Conservation (phyloP, 2,329 filamentous ascomycete genomes). For the Bisporella sp. region DNA sequence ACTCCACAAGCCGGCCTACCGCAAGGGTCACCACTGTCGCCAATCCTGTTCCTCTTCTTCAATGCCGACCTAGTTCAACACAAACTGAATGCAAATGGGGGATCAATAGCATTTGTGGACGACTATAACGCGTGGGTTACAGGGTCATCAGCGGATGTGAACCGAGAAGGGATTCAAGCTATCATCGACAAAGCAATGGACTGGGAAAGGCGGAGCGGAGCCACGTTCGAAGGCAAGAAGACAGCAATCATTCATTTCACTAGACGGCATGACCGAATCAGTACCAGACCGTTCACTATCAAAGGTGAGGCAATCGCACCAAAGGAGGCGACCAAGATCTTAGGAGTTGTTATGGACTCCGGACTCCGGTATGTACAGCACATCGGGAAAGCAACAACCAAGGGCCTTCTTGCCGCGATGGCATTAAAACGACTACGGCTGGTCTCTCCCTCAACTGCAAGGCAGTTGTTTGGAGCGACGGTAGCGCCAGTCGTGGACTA, state of each 20-base stretch:
- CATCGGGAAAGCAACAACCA: conserved; percentile 17
- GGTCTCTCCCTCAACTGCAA: conserved; percentile 16
- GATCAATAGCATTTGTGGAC: neutral
- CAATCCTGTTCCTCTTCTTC: neutral
- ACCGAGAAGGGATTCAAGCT: neutral
- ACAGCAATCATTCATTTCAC: conserved; percentile 19
- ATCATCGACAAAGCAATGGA: neutral
- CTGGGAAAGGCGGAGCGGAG: neutral
- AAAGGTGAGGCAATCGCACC: conserved; percentile 3
- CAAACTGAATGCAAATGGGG: neutral
- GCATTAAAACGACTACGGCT: conserved; percentile 8
- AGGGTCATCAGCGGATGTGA: neutral
- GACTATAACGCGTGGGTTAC: neutral
- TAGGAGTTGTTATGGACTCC: conserved; percentile 18
- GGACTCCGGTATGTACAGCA: conserved; percentile 21
- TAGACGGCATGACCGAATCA: neutral
- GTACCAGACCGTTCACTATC: conserved; percentile 5
- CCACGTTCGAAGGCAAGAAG: conserved; percentile 22
- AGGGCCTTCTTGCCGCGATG: conserved; percentile 18
- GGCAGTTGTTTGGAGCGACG: conserved; percentile 18
- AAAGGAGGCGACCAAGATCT: conserved; percentile 9
- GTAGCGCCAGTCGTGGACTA: conserved; percentile 6
- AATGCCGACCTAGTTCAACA: neutral
- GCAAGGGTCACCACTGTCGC: neutral
- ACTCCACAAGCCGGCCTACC: neutral